Evolutionary conservation across 2,329 filamentous ascomycete genomes (phyloP).

Genomic region (Byssothecium circinans): DNA sequence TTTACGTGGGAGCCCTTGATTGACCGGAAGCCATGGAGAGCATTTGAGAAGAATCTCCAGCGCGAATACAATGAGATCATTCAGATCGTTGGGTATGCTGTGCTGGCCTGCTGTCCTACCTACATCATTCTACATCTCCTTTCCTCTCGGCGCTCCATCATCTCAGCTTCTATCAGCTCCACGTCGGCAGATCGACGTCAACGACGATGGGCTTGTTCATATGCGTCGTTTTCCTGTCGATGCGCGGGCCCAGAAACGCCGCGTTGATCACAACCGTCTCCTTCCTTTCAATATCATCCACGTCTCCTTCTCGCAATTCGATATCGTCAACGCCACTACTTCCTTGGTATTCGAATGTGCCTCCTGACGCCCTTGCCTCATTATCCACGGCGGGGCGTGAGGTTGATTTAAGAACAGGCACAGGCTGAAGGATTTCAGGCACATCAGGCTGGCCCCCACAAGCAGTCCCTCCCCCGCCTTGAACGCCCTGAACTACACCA

Average conservation of each 20-base stretch:
- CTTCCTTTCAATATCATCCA: conserved; percentile 45
- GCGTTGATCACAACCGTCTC: conserved; percentile 84
- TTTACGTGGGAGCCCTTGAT: conserved; percentile 21
- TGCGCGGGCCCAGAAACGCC: conserved; percentile 69
- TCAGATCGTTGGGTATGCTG: conserved; percentile 10
- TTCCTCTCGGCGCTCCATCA: no score
- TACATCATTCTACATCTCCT: conserved; percentile 17
- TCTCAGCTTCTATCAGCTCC: conserved; percentile 32
- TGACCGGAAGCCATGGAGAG: no score
- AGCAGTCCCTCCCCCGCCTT: background rate
- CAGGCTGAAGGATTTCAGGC: conserved; percentile 22
- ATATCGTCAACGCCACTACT: conserved; percentile 17
- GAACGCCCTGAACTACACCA: conserved; percentile 8
- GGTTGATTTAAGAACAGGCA: conserved; percentile 25
- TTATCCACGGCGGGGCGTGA: conserved; percentile 21
- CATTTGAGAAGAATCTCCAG: no score
- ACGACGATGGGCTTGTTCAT: conserved; percentile 84
- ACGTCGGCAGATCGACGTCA: conserved; percentile 71
- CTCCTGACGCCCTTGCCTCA: conserved; percentile 24
- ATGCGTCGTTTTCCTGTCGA: conserved; percentile 57
- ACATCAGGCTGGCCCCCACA: conserved; percentile 24
- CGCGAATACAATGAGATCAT: conserved; percentile 34
- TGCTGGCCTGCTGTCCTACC: conserved; percentile 18
- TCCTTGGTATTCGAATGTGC: conserved; percentile 19
- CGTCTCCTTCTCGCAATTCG: conserved; percentile 18